phyloP scores from a whole-genome alignment of 192 early-diverging fungal genomes.

The Mortierella antarctica region DNA sequence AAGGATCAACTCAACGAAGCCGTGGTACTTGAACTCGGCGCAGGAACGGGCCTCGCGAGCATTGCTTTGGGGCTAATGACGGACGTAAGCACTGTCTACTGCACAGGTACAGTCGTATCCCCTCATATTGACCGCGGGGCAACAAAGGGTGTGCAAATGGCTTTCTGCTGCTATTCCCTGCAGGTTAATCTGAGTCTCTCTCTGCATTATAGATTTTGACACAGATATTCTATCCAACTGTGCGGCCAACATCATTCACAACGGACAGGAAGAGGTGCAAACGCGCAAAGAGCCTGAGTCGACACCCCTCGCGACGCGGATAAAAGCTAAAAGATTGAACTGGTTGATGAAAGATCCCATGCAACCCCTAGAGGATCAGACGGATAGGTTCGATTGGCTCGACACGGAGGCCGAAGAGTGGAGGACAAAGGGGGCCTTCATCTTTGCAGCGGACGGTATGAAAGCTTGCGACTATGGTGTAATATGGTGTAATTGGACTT shows the following conservation, averaged over 20 bases:
- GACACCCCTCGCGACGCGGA: not conserved
- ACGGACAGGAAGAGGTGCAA: not conserved
- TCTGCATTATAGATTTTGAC: conserved; percentile 19
- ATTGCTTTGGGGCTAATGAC: conserved; percentile 15
- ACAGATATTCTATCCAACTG: conserved; percentile 23
- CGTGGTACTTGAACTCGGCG: conserved; percentile 23
- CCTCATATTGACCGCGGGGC: not conserved
- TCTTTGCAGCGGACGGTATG: conserved; percentile 47
- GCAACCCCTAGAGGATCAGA: not conserved
- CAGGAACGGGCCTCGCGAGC: conserved; percentile 41
- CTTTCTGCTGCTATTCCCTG: not conserved
- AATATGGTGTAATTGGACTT: not conserved
- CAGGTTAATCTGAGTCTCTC: not conserved
- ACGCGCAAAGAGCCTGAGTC: not conserved
- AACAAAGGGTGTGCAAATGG: not conserved
- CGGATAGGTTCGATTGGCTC: conserved; percentile 24
- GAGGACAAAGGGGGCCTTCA: conserved; percentile 28
- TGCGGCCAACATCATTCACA: conserved; percentile 15
- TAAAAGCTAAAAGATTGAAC: conserved; percentile 18
- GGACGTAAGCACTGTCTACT: conserved; percentile 8
- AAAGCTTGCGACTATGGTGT: not conserved
- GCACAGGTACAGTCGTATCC: conserved; percentile 18
- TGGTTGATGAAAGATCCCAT: conserved; percentile 36
- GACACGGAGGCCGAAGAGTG: conserved; percentile 13
- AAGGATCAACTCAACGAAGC: conserved; percentile 4